phyloP scores from a whole-genome alignment of 169 alveolate genomes.

The Babesia ovis region DNA sequence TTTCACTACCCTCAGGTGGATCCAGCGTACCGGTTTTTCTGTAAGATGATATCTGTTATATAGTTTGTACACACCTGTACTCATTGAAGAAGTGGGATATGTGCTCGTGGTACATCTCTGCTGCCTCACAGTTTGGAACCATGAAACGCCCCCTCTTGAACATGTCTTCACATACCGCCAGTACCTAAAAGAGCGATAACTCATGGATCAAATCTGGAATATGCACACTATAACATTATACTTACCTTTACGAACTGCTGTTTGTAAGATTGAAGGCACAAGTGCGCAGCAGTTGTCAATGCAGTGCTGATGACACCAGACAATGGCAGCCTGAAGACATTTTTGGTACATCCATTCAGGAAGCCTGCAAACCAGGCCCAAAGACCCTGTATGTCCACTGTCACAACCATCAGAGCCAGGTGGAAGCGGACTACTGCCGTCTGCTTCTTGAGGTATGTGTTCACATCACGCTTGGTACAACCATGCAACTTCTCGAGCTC shows the following conservation, averaged over 20 bases:
- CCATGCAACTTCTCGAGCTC: conserved; percentile 26
- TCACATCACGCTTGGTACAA: conserved; percentile 1
- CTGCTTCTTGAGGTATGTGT: conserved; percentile 17
- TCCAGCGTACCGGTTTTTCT: conserved; percentile 26
- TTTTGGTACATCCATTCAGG: conserved; percentile 40
- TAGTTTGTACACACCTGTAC: conserved; percentile 19
- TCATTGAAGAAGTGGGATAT: conserved; percentile 42
- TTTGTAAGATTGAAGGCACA: conserved; percentile 19
- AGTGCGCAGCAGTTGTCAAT: conserved; percentile 18
- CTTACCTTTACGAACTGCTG: conserved; percentile 61
- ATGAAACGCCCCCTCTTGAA: conserved; percentile 4
- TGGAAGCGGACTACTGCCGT: conserved; percentile 35
- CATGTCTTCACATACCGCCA: conserved; percentile 8
- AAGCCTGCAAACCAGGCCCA: conserved; percentile 60
- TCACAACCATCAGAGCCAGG: conserved; percentile 47
- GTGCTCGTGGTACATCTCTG: conserved; percentile 50
- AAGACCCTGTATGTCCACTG: conserved; percentile 18
- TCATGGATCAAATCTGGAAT: neutral
- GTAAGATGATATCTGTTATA: neutral
- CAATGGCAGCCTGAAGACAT: conserved; percentile 38
- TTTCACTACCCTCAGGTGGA: conserved; percentile 43
- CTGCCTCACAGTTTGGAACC: conserved; percentile 18
- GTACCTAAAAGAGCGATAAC: neutral
- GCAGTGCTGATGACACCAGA: conserved; percentile 43
- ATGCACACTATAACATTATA: neutral